These are phyloP conservation scores for Myxozyma monticola DNA, from an alignment of 805 yeast genomes.

Conservation along the genomic window DNA sequence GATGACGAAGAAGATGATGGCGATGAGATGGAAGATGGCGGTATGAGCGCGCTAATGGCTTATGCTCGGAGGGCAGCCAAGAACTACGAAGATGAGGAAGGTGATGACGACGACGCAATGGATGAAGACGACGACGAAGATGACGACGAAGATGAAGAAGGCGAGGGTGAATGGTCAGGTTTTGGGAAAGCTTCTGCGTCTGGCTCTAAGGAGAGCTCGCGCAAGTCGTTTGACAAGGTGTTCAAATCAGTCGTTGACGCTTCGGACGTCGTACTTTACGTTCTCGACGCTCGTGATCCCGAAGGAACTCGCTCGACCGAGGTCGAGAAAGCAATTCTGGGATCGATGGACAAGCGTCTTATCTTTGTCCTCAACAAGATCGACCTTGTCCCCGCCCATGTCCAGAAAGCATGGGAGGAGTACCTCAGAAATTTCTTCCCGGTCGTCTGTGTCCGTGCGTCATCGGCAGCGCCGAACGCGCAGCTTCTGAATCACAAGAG, in stretches of 20 bases:
- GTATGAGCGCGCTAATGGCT: conserved; percentile 60
- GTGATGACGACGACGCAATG: conserved; percentile 38
- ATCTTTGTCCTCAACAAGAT: conserved; percentile 87
- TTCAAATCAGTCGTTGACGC: conserved; percentile 92
- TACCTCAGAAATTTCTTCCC: conserved; percentile 83
- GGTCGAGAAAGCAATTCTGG: conserved; percentile 85
- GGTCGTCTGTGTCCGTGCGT: conserved; percentile 75
- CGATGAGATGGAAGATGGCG: conserved; percentile 39
- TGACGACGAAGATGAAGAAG: conserved; percentile 48
- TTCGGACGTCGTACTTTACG: conserved; percentile 86
- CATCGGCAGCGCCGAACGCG: conserved; percentile 66
- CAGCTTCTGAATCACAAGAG: conserved; percentile 67
- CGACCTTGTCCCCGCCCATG: conserved; percentile 86
- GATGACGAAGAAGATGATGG: conserved; percentile 40
- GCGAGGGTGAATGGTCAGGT: conserved; percentile 44
- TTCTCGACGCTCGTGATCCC: conserved; percentile 97
- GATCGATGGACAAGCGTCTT: conserved; percentile 65
- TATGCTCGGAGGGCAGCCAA: conserved; percentile 88
- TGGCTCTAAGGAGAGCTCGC: conserved; percentile 39
- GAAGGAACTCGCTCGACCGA: conserved; percentile 88
- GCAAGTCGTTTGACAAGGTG: conserved; percentile 87
- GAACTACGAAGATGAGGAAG: conserved; percentile 53
- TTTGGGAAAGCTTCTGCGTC: conserved; percentile 1
- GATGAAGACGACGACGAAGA: conserved; percentile 43
- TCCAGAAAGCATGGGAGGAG: conserved; percentile 78